phyloP scores from a whole-genome alignment of 2,329 filamentous ascomycete genomes.

The Paecilomyces sp. region DNA sequence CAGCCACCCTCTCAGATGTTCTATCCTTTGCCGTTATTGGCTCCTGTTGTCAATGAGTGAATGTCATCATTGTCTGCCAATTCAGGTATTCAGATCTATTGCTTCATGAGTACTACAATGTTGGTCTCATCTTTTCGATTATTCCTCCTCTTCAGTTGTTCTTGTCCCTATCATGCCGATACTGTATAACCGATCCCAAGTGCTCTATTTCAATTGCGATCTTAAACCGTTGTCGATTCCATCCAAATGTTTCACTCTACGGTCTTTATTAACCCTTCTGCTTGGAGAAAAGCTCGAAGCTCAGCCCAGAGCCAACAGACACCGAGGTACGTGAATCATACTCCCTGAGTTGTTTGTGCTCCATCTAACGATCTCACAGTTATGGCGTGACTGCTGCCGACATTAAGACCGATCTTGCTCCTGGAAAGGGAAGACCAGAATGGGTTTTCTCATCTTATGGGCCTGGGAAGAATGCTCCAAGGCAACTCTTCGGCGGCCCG shows the following conservation, averaged over 20 bases:
- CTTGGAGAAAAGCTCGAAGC: not conserved
- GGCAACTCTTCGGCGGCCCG: constrained; percentile 74
- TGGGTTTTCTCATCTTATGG: constrained; percentile 87
- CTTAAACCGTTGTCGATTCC: not conserved
- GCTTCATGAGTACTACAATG: not conserved
- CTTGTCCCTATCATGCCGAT: not conserved
- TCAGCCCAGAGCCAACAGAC: constrained; percentile 11
- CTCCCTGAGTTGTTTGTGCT: constrained; percentile 13
- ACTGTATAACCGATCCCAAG: not conserved
- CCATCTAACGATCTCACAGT: not conserved
- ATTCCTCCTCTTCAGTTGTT: not conserved
- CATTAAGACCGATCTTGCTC: constrained; percentile 60
- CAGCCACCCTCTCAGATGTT: not conserved
- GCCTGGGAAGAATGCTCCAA: constrained; percentile 67
- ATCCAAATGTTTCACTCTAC: not conserved
- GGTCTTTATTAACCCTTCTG: not conserved
- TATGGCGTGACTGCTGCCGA: constrained; percentile 51
- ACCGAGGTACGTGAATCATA: constrained; percentile 19
- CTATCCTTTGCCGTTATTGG: not conserved
- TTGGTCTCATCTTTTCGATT: not conserved
- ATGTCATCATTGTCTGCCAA: not conserved
- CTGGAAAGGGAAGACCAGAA: constrained; percentile 58
- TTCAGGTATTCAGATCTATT: not conserved
- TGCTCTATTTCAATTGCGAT: not conserved
- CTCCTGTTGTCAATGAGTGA: not conserved